A percentile compares a stretch with the other conserved stretches of the same genome.
These are phyloP conservation scores for Alternaria brassicae DNA, from an alignment of 2,329 filamentous ascomycete genomes.

Conservation along the genomic window DNA sequence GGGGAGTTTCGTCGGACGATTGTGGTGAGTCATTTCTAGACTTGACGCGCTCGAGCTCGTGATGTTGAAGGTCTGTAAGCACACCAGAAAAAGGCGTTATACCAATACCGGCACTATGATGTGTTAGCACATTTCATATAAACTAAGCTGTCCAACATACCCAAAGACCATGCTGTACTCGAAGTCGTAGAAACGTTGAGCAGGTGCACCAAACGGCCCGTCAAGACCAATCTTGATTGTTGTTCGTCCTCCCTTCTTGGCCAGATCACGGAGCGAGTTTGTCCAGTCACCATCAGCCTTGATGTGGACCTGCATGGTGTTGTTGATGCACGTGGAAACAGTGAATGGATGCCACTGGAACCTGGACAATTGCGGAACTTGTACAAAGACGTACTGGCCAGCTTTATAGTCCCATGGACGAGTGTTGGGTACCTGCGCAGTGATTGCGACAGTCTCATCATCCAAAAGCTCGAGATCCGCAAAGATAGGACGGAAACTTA, in stretches of 20 bases:
- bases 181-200: constrained; percentile 66
- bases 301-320: constrained; percentile 63
- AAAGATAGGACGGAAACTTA: constrained; percentile 59
- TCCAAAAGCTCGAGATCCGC: constrained; percentile 60
- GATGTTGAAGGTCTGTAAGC: constrained; percentile 60
- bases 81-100: constrained; percentile 66
- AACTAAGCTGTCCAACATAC: constrained; percentile 10
- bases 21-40: constrained; percentile 22
- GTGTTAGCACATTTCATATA: not conserved
- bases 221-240: constrained; percentile 62
- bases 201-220: constrained; percentile 65
- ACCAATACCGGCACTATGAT: constrained; percentile 59
- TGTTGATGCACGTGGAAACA: constrained; percentile 62
- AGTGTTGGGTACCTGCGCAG: constrained; percentile 57
- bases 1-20: constrained; percentile 11
- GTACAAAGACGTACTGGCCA: constrained; percentile 65
- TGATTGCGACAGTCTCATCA: constrained; percentile 61
- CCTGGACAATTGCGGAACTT: constrained; percentile 60
- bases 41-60: constrained; percentile 49
- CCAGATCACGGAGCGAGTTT: constrained; percentile 54
- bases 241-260: constrained; percentile 44
- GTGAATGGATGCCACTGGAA: constrained; percentile 69
- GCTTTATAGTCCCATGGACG: constrained; percentile 62
- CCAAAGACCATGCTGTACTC: constrained; percentile 63
- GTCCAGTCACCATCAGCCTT: constrained; percentile 68